These are phyloP conservation scores for Lathyrus tuberosus DNA, from an alignment of 306 rosid genomes.

Conservation along the genomic window DNA sequence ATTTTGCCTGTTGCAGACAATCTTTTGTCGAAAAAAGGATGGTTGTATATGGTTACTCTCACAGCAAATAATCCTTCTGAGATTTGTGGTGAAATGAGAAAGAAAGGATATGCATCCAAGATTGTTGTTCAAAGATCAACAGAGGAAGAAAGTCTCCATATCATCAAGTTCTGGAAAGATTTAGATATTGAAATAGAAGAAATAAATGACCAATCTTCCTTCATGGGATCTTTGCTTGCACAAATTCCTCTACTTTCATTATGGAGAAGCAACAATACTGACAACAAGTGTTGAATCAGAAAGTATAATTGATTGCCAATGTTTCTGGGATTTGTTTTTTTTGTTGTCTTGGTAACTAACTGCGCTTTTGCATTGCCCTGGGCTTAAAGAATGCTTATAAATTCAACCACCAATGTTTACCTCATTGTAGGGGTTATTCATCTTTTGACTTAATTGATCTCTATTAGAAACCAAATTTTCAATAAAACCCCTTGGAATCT, in stretches of 20 bases:
- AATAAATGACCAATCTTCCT: constrained; percentile 39
- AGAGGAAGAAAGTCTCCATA: constrained; percentile 89
- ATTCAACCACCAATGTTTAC: constrained; percentile 23
- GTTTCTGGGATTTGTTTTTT: neutral
- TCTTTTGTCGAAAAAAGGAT: constrained; percentile 84
- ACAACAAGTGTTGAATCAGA: constrained; percentile 36
- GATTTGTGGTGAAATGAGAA: constrained; percentile 76
- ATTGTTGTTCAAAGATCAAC: constrained; percentile 86
- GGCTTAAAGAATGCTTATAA: constrained; percentile 22
- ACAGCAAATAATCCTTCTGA: constrained; percentile 75
- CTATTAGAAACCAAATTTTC: neutral
- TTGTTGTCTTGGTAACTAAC: neutral
- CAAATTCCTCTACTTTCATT: constrained; percentile 48
- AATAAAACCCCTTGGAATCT: neutral
- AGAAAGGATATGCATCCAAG: constrained; percentile 79
- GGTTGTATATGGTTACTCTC: constrained; percentile 90
- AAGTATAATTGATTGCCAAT: constrained; percentile 14
- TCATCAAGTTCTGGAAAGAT: constrained; percentile 91
- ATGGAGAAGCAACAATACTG: constrained; percentile 43
- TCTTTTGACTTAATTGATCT: neutral
- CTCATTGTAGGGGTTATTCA: neutral
- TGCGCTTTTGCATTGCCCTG: constrained; percentile 30
- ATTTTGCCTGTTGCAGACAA: constrained; percentile 73
- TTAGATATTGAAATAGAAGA: constrained; percentile 41
- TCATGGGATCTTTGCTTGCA: constrained; percentile 50